A percentile compares a stretch with the other conserved stretches of the same genome.
Evolutionary conservation across 2,329 filamentous ascomycete species (phyloP).

Genomic region (Achaetomium macrosporum): DNA sequence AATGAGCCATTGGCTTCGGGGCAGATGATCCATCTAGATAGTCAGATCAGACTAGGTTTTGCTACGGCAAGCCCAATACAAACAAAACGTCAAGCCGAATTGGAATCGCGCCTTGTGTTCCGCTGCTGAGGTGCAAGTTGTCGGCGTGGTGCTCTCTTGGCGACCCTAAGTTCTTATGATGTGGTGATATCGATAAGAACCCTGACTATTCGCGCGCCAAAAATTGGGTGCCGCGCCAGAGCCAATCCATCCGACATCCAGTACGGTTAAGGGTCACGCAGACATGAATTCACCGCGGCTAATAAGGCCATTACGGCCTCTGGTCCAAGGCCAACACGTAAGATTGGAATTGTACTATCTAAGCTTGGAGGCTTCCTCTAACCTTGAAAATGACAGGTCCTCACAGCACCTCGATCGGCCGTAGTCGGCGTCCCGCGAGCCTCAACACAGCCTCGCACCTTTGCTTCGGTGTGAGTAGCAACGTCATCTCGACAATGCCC

Average conservation of each 20-base stretch:
- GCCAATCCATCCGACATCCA: conserved; percentile 13
- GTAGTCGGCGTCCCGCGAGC: conserved; percentile 15
- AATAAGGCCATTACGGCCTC: conserved; percentile 32
- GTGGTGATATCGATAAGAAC: conserved; percentile 27
- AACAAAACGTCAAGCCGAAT: background rate
- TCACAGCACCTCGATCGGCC: conserved; percentile 19
- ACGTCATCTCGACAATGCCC: background rate
- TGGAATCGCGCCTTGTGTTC: background rate
- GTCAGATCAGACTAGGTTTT: background rate
- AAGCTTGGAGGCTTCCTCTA: conserved; percentile 1
- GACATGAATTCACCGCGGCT: conserved; percentile 33
- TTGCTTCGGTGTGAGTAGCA: conserved; percentile 23
- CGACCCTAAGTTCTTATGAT: background rate
- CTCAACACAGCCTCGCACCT: conserved; percentile 22
- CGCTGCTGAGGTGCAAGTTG: background rate
- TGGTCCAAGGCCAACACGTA: conserved; percentile 29
- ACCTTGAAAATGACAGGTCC: conserved; percentile 21
- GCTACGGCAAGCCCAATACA: background rate
- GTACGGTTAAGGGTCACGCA: conserved; percentile 19
- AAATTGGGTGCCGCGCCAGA: conserved; percentile 17
- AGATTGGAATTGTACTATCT: background rate
- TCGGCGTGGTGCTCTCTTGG: background rate
- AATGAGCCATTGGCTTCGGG: too few species aligned
- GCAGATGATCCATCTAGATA: background rate
- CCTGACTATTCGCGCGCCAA: conserved; percentile 19